phyloP scores from a whole-genome alignment of 768 basidiomycete genomes.

The Tulasnella sp. region DNA sequence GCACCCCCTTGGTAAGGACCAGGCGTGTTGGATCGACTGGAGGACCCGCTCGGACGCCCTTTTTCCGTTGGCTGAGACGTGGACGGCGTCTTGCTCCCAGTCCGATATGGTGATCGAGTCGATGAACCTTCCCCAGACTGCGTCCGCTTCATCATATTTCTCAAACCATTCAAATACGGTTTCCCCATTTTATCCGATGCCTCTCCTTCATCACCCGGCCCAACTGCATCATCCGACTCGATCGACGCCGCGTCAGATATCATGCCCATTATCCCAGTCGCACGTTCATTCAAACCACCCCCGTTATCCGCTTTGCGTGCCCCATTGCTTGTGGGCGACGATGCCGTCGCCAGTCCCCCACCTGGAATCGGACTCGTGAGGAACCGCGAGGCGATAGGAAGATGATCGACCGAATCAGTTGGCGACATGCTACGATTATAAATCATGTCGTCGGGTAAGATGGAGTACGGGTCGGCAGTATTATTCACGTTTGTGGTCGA shows the following conservation, averaged over 20 bases:
- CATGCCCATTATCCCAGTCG: not conserved
- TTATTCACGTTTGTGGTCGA: slow-evolving; percentile 24
- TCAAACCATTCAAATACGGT: slow-evolving; percentile 27
- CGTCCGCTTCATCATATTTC: no score
- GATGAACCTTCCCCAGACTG: slow-evolving; percentile 3
- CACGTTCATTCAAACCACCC: not conserved
- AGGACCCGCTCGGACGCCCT: slow-evolving; percentile 39
- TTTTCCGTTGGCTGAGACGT: slow-evolving; percentile 27
- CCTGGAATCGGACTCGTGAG: slow-evolving; percentile 38
- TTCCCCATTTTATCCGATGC: slow-evolving; percentile 43
- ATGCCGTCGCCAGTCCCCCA: not conserved
- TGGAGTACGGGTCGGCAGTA: slow-evolving; percentile 2
- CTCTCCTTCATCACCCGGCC: no score
- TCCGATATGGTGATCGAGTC: slow-evolving; percentile 28
- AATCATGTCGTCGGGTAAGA: slow-evolving; percentile 42
- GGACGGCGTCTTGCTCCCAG: slow-evolving; percentile 18
- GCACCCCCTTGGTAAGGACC: not conserved
- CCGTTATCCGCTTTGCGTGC: no score
- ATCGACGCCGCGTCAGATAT: slow-evolving; percentile 36
- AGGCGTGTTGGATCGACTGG: not conserved
- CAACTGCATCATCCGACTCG: slow-evolving; percentile 63
- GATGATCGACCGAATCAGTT: slow-evolving; percentile 60
- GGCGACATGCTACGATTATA: slow-evolving; percentile 45
- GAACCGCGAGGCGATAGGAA: slow-evolving; percentile 88
- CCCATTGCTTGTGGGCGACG: not conserved